Base-by-base conservation (phyloP, 257 asterid species). In the Cordia subcordata region DNA sequence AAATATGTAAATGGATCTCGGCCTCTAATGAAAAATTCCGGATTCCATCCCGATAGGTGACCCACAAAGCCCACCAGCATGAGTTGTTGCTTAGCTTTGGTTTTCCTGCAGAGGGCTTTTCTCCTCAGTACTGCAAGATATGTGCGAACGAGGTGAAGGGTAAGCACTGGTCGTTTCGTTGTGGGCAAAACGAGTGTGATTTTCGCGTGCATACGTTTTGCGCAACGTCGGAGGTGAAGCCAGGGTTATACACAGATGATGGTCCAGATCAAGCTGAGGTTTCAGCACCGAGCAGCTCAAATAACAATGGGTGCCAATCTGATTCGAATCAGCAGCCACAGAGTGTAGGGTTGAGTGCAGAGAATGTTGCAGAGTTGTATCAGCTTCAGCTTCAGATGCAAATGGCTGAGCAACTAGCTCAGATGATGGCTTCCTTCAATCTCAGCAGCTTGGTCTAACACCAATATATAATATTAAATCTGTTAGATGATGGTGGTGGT, bases 171-270 rank as follows among this genome's bases (percentile, higher is more conserved):
- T 71, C 65, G 0, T 86, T 77, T 14, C 40, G 22, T 54, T 86
- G 95, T 75, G 55, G 58, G 19, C 35, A 72, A 40, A 49, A 57
- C 0, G 76, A 70, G 57, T 86, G 88, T 37, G 79, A 60, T 33
- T 83, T 77, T 63, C 67, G 77, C 4, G 78, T 70, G 11, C 95
- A 86, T 56, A 79, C 87, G 0, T 81, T 60, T 35, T 86, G 91
- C 32, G 85, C 82, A 1, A 81, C 95, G 8, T 61, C 58, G 16
- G 88, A 81, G 63, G 95, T 86, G 16, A 77, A 77, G 46, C 84
- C 76, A 1, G 85, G 88, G 15, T 52, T 72, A 42, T 75, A 83
- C 49, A 81, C 64, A 53, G 86, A 79, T 8, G 69, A 60, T 17
- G 55, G 42, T 5, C 60, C 70, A 0, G 69, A 71, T n/a, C n/a